Percentiles rank a stretch among this genome's conserved stretches.
Conservation (phyloP, 257 asterid species). For the Forsythia suspensa region DNA sequence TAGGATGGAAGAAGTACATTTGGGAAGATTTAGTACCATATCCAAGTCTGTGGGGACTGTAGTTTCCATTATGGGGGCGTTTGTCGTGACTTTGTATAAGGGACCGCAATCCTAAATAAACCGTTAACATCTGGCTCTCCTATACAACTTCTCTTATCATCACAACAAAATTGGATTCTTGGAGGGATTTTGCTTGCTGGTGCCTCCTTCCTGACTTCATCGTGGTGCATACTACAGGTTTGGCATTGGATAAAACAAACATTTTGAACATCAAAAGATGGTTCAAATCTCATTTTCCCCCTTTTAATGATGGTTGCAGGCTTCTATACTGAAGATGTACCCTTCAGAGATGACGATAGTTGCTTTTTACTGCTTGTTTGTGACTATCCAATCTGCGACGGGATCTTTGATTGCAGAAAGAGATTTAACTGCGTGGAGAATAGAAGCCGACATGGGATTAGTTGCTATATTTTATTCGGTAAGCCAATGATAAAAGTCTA, state of each 20-base stretch:
- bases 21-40: conserved; percentile 36
- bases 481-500: conserved; percentile 23
- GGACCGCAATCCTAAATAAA: conserved; percentile 47
- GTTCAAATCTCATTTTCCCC: neutral
- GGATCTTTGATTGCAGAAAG: conserved; percentile 49
- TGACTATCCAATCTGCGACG: conserved; percentile 42
- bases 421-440: conserved; percentile 44
- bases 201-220: conserved; percentile 39
- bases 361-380: conserved; percentile 45
- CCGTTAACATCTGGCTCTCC: conserved; percentile 24
- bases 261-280: neutral
- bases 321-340: conserved; percentile 51
- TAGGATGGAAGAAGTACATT: conserved; percentile 57
- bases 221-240: conserved; percentile 63
- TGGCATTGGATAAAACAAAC: neutral
- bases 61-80: conserved; percentile 54
- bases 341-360: conserved; percentile 52
- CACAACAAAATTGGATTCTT: conserved; percentile 42
- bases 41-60: conserved; percentile 50
- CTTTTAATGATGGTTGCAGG: conserved; percentile 27
- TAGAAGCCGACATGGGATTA: conserved; percentile 41
- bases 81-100: conserved; percentile 50
- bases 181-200: conserved; percentile 52
- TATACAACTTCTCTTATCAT: conserved; percentile 23
- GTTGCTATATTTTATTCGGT: conserved; percentile 48